Evolutionary conservation across 2,329 filamentous ascomycete genomes (phyloP).

Genomic region (Cladosporium velox): DNA sequence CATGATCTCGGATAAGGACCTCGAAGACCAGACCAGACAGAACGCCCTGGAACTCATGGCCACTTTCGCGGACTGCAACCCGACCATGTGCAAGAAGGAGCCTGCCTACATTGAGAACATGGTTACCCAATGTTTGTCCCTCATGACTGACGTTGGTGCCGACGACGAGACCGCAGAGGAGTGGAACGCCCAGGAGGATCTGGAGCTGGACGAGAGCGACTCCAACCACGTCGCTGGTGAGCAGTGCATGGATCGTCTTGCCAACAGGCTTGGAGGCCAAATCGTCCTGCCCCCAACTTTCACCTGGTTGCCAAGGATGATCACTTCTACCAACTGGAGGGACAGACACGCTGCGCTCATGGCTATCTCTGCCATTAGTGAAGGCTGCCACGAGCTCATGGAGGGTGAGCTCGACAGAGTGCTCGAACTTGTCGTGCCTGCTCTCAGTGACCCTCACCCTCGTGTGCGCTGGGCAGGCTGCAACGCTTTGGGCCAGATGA

Average conservation of each 20-base stretch:
- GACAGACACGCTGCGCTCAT: constrained; percentile 96
- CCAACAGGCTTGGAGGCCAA: constrained; percentile 94
- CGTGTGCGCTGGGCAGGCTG: constrained; percentile 96
- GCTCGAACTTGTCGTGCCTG: constrained; percentile 88
- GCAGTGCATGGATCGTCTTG: constrained; percentile 95
- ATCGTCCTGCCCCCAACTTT: constrained; percentile 93
- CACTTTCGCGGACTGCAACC: constrained; percentile 93
- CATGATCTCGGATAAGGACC: constrained; percentile 93
- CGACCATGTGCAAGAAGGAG: constrained; percentile 93
- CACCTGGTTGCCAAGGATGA: constrained; percentile 96
- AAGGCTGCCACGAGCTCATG: constrained; percentile 96
- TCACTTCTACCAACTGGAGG: constrained; percentile 90
- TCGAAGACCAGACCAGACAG: constrained; percentile 85
- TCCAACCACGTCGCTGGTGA: constrained; percentile 96
- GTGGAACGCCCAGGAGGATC: constrained; percentile 90
- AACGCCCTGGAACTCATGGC: constrained; percentile 97
- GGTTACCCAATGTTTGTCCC: constrained; percentile 95
- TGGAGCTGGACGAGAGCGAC: constrained; percentile 94
- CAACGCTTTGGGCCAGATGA: constrained; percentile 99
- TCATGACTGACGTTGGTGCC: constrained; percentile 95
- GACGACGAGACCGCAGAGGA: constrained; percentile 94
- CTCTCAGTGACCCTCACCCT: constrained; percentile 84
- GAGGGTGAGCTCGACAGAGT: constrained; percentile 91
- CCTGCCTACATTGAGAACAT: constrained; percentile 89
- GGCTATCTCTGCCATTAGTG: constrained; percentile 98